Evolutionary conservation across 345 rosid genomes (phyloP).

Genomic region (Cardamine occulta): DNA sequence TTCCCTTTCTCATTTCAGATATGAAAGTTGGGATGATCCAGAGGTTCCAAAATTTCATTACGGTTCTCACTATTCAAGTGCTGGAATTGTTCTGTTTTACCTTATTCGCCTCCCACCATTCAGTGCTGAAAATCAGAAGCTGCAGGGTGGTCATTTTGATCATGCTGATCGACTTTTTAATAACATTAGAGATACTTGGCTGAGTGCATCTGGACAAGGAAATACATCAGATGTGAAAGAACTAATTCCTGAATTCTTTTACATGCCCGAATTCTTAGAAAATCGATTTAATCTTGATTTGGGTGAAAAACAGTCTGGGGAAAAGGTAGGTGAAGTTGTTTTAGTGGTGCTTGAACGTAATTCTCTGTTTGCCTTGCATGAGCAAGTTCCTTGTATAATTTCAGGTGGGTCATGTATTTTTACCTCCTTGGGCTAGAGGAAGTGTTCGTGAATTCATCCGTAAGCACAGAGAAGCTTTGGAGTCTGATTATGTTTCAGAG

Average conservation of each 20-base stretch:
- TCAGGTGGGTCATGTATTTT: conserved; percentile 77
- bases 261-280: conserved; percentile 89
- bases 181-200: conserved; percentile 87
- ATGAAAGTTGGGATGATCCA: conserved; percentile 97
- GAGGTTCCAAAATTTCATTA: conserved; percentile 97
- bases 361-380: neutral
- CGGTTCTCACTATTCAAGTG: conserved; percentile 99
- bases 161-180: conserved; percentile 97
- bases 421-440: conserved; percentile 98
- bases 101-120: conserved; percentile 96
- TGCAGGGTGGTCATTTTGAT: conserved; percentile 96
- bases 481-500: conserved; percentile 86
- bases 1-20: conserved; percentile 52
- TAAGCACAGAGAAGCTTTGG: conserved; percentile 90
- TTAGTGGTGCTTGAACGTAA: neutral
- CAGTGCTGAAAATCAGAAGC: conserved; percentile 92
- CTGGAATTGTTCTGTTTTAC: conserved; percentile 94
- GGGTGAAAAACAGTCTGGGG: conserved; percentile 94
- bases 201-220: conserved; percentile 91
- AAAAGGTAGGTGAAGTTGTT: conserved; percentile 57
- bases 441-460: conserved; percentile 79
- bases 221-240: conserved; percentile 97
- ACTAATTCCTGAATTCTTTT: conserved; percentile 92
- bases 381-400: conserved; percentile 5
- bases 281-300: conserved; percentile 75